These are phyloP conservation scores for Diaporthe eres DNA, from an alignment of 2,329 filamentous ascomycete species.

Conservation along the genomic window DNA sequence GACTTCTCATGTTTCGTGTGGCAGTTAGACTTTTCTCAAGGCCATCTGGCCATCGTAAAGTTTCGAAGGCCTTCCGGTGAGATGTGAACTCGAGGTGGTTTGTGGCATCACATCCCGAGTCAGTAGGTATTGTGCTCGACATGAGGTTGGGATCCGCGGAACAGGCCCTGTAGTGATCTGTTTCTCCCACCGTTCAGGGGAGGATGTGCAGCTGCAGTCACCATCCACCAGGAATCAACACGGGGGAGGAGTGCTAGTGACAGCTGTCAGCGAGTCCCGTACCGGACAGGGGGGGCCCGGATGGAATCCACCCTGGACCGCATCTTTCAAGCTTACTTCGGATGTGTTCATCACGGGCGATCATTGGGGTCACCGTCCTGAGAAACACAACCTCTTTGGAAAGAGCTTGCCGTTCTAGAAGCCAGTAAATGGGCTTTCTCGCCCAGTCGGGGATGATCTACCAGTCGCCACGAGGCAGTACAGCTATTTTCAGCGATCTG, in stretches of 20 bases:
- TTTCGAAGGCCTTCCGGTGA: background rate
- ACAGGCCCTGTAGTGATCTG: background rate
- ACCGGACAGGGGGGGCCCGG: slow-evolving; percentile 32
- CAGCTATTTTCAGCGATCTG: slow-evolving; percentile 10
- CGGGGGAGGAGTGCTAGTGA: slow-evolving; percentile 33
- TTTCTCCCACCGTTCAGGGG: background rate
- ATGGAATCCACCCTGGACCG: slow-evolving; percentile 25
- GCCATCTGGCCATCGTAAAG: background rate
- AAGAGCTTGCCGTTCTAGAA: slow-evolving; percentile 23
- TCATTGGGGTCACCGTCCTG: slow-evolving; percentile 26
- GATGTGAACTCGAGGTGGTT: slow-evolving; percentile 5
- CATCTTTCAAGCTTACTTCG: slow-evolving; percentile 37
- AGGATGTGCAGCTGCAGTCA: background rate
- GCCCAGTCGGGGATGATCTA: slow-evolving; percentile 14
- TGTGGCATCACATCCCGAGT: slow-evolving; percentile 26
- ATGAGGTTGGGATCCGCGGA: slow-evolving; percentile 11
- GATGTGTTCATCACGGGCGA: slow-evolving; percentile 26
- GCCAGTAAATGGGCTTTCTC: slow-evolving; percentile 1
- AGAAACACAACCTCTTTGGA: background rate
- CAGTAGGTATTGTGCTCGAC: slow-evolving; percentile 32
- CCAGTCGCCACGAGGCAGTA: background rate
- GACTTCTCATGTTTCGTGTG: background rate
- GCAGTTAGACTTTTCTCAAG: background rate
- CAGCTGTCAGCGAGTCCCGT: slow-evolving; percentile 40
- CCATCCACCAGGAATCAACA: slow-evolving; percentile 6